Conservation (phyloP, 768 basidiomycete species). For the Cystobasidium tubakii region DNA sequence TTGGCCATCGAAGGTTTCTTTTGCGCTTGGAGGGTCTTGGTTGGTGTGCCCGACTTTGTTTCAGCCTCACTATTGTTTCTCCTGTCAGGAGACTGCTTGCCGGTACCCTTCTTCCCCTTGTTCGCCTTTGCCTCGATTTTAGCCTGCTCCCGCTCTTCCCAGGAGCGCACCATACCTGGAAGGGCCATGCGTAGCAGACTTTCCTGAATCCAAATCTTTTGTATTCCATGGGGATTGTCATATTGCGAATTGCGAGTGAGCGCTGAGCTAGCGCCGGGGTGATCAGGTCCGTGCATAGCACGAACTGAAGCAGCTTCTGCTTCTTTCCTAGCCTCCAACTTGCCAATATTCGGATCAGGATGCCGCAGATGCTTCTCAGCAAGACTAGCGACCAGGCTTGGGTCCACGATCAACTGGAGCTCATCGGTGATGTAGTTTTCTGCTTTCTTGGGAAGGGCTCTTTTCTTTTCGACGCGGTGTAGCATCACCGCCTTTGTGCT, state of each 20-base stretch:
- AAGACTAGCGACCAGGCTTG: not conserved
- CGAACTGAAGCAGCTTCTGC: not conserved
- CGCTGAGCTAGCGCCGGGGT: not conserved
- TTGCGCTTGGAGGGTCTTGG: not conserved
- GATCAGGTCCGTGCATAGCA: not conserved
- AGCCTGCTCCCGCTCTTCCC: slow-evolving; percentile 15
- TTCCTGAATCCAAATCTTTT: slow-evolving; percentile 31
- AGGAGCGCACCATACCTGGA: not conserved
- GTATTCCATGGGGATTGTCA: slow-evolving; percentile 3
- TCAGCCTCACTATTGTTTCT: not conserved
- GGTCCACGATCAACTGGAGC: slow-evolving; percentile 22
- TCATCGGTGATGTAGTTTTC: slow-evolving; percentile 7
- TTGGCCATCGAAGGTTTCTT: not conserved
- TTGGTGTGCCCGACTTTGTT: not conserved
- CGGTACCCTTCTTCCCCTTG: slow-evolving; percentile 8
- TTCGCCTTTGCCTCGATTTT: slow-evolving; percentile 1
- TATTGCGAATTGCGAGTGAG: not conserved
- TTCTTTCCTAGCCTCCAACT: slow-evolving; percentile 20
- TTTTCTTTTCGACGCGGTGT: not conserved
- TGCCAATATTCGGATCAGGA: slow-evolving; percentile 23
- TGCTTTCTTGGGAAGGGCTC: not conserved
- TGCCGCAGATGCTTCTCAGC: slow-evolving; percentile 1
- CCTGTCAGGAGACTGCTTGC: not conserved
- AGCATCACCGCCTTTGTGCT: not conserved
- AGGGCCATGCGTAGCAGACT: slow-evolving; percentile 14